Evolutionary conservation across 2,329 filamentous ascomycete genomes (phyloP).

Genomic region (Fusarium sp.): DNA sequence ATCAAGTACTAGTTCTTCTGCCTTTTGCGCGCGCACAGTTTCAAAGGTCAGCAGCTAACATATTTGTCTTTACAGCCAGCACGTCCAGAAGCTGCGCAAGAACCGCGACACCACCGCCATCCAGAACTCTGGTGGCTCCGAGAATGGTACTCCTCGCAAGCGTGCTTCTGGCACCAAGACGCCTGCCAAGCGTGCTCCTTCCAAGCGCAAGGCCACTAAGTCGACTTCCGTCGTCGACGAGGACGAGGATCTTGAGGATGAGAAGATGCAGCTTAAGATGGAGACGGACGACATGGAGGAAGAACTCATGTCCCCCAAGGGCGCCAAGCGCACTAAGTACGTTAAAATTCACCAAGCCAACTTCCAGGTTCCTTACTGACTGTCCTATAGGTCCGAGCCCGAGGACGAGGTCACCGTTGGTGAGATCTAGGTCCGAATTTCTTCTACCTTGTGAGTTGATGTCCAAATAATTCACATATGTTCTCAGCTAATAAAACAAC

Average conservation of each 20-base stretch:
- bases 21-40: background rate
- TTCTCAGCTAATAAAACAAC: background rate
- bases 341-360: background rate
- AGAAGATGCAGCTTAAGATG: conserved; percentile 41
- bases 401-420: conserved; percentile 6
- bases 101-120: conserved; percentile 44
- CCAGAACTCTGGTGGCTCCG: conserved; percentile 22
- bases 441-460: background rate
- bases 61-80: conserved; percentile 49
- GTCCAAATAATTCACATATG: background rate
- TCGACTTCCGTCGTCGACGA: conserved; percentile 23
- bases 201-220: conserved; percentile 38
- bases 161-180: conserved; percentile 11
- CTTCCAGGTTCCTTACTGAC: conserved; percentile 4
- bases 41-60: conserved; percentile 20
- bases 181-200: conserved; percentile 44
- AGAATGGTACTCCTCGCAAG: conserved; percentile 40
- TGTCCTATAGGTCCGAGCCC: conserved; percentile 20
- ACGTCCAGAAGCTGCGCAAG: conserved; percentile 56
- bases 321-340: conserved; percentile 43
- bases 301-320: conserved; percentile 1
- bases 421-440: conserved; percentile 8
- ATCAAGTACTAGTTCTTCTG: conserved; percentile 49
- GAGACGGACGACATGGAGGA: conserved; percentile 30
- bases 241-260: conserved; percentile 40